phyloP scores from a whole-genome alignment of 805 yeast genomes.

The Metschnikowia sp. region DNA sequence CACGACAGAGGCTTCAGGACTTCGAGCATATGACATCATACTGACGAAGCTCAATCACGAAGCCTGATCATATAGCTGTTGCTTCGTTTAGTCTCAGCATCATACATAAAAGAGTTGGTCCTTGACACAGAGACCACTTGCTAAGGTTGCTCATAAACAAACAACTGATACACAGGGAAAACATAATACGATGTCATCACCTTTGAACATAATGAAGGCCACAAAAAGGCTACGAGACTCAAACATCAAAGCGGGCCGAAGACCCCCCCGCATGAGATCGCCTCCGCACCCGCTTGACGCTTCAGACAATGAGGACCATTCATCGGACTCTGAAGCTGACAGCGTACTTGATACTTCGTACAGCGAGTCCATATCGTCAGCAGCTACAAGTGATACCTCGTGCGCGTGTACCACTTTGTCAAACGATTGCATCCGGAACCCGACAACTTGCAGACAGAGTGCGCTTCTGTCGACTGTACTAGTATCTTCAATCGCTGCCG shows the following conservation, averaged over 20 bases:
- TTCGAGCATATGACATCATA: too few relatives aligned
- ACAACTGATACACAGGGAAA: background rate
- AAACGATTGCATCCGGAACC: background rate
- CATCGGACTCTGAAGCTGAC: slow-evolving; percentile 12
- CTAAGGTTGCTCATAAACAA: too few relatives aligned
- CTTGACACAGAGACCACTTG: too few relatives aligned
- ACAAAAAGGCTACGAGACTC: background rate
- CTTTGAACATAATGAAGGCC: background rate
- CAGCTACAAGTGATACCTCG: slow-evolving; percentile 2
- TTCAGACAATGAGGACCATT: background rate
- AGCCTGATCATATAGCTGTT: too few relatives aligned
- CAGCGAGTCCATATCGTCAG: slow-evolving; percentile 11
- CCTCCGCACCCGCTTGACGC: slow-evolving; percentile 6
- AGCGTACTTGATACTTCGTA: slow-evolving; percentile 10
- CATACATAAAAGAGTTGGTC: too few relatives aligned
- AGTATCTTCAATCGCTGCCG: slow-evolving; percentile 1
- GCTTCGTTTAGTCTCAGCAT: too few relatives aligned
- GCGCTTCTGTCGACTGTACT: slow-evolving; percentile 2
- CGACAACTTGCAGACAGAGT: background rate
- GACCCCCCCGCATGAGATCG: background rate
- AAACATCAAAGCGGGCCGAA: background rate
- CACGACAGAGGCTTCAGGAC: background rate
- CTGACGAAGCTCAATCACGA: too few relatives aligned
- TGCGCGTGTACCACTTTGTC: background rate
- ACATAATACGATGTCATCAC: background rate